Evolutionary conservation across 2,329 filamentous ascomycete species (phyloP).

Genomic region (Aspergillus nomiae): DNA sequence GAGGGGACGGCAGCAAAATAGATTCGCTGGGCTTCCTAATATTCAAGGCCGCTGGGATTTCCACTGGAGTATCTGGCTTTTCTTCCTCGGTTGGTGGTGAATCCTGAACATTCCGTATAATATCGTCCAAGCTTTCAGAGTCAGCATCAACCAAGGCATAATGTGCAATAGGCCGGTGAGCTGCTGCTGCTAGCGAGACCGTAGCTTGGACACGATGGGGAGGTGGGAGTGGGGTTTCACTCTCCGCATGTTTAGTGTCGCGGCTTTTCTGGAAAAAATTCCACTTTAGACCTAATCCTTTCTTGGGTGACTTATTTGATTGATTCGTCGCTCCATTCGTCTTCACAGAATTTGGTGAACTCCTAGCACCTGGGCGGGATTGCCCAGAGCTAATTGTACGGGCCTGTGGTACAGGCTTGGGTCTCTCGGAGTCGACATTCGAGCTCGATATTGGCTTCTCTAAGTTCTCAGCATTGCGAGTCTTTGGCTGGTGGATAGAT

Average conservation of each 20-base stretch:
- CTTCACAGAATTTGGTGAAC: neutral
- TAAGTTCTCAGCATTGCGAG: neutral
- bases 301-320: conserved; percentile 28
- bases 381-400: neutral
- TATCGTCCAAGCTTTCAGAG: conserved; percentile 43
- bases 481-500: neutral
- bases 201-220: conserved; percentile 42
- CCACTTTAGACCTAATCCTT: conserved; percentile 49
- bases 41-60: conserved; percentile 31
- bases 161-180: conserved; percentile 54
- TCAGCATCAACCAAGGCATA: conserved; percentile 59
- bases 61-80: conserved; percentile 18
- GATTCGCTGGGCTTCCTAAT: conserved; percentile 39
- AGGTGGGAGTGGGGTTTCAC: conserved; percentile 21
- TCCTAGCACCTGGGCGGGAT: neutral
- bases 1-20: conserved; percentile 46
- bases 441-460: neutral
- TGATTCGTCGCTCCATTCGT: neutral
- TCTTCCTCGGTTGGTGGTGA: conserved; percentile 44
- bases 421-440: neutral
- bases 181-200: conserved; percentile 38
- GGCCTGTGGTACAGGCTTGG: too few species aligned
- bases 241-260: conserved; percentile 22
- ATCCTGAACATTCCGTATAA: conserved; percentile 40
- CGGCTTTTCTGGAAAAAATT: conserved; percentile 60